These are phyloP conservation scores for Rhynchospora breviuscula DNA, from an alignment of 176 grass and related monocot genomes.

Conservation along the genomic window DNA sequence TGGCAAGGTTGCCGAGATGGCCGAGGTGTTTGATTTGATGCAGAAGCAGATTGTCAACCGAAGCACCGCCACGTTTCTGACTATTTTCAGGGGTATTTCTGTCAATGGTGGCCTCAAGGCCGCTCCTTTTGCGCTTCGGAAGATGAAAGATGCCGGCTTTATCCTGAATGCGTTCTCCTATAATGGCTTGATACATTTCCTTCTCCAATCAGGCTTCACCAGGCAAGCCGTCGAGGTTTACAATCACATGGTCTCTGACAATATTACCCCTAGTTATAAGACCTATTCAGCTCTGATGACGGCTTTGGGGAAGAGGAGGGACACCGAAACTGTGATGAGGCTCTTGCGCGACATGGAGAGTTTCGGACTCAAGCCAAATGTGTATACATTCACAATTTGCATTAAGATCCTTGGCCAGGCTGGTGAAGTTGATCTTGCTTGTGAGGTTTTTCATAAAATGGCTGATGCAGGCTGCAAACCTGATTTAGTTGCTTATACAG, in stretches of 20 bases:
- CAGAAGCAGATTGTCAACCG: slow-evolving; percentile 71
- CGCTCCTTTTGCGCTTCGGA: slow-evolving; percentile 49
- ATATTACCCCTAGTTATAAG: slow-evolving; percentile 41
- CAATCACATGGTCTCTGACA: slow-evolving; percentile 40
- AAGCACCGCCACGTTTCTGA: slow-evolving; percentile 51
- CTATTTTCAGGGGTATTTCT: slow-evolving; percentile 52
- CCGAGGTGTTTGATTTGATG: slow-evolving; percentile 88
- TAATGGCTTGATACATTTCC: slow-evolving; percentile 80
- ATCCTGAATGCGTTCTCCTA: slow-evolving; percentile 62
- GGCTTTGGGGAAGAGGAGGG: slow-evolving; percentile 67
- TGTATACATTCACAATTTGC: slow-evolving; percentile 93
- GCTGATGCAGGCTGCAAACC: slow-evolving; percentile 59
- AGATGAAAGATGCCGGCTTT: slow-evolving; percentile 60
- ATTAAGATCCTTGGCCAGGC: slow-evolving; percentile 73
- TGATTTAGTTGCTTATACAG: slow-evolving; percentile 69
- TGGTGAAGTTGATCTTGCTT: slow-evolving; percentile 49
- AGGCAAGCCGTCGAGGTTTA: slow-evolving; percentile 70
- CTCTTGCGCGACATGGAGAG: slow-evolving; percentile 68
- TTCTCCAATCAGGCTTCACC: slow-evolving; percentile 53
- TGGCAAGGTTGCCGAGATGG: slow-evolving; percentile 61
- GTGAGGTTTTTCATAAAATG: slow-evolving; percentile 52
- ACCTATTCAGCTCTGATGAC: slow-evolving; percentile 86
- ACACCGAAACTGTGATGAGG: slow-evolving; percentile 44
- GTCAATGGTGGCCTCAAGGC: slow-evolving; percentile 52
- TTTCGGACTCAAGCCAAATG: slow-evolving; percentile 66